A percentile compares a stretch with the other conserved stretches of the same genome.
phyloP scores from a whole-genome alignment of 495 filamentous ascomycete genomes.

The Cercophora sp. region DNA sequence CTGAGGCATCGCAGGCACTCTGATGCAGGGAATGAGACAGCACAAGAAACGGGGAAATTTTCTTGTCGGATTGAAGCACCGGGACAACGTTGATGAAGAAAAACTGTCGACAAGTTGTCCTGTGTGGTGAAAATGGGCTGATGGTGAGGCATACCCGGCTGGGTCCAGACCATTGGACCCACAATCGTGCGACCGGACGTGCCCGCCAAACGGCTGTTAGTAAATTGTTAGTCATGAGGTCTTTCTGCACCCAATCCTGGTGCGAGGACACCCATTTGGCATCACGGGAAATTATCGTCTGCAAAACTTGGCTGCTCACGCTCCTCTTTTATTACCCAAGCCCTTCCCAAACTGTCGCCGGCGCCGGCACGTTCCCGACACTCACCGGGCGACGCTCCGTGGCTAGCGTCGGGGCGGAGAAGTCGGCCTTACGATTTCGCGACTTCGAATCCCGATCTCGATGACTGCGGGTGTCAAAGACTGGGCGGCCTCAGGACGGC shows the following conservation, averaged over 20 bases:
- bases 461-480: no score
- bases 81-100: not conserved
- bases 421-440: no score
- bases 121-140: conserved; percentile 18
- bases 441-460: no score
- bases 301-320: not conserved
- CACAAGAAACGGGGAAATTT: not conserved
- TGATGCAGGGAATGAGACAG: not conserved
- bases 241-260: not conserved
- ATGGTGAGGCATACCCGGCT: conserved; percentile 9
- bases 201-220: conserved; percentile 14
- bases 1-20: not conserved
- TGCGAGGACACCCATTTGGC: not conserved
- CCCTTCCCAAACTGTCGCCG: not conserved
- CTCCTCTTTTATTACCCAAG: not conserved
- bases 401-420: no score
- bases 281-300: conserved; percentile 23
- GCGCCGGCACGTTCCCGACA: no score
- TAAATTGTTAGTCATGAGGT: conserved; percentile 23
- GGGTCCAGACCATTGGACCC: conserved; percentile 14
- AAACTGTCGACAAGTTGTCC: not conserved
- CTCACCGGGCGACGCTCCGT: no score
- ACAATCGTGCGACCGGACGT: conserved; percentile 25
- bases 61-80: not conserved
- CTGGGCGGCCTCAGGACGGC: no score